These are phyloP conservation scores for Apiotrichum mycotoxinovorans DNA, from an alignment of 1,284 basidiomycete species.

Conservation along the genomic window DNA sequence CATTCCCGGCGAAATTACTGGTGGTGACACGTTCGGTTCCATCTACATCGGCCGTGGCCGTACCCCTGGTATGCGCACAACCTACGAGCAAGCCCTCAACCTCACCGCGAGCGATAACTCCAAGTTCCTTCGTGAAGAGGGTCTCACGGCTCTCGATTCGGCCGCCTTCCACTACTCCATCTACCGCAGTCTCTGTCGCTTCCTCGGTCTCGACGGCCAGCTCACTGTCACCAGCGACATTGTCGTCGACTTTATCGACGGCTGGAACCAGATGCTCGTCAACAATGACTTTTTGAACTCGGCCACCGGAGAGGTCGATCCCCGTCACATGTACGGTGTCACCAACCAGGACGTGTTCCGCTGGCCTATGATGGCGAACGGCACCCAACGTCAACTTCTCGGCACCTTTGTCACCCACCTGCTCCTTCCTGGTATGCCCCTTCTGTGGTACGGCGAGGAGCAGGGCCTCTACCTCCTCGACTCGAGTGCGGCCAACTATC, in stretches of 20 bases:
- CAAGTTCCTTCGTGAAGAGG: conserved; percentile 71
- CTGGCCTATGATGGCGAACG: conserved; percentile 81
- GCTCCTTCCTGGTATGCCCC: conserved; percentile 79
- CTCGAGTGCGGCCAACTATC: conserved; percentile 77
- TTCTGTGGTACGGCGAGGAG: conserved; percentile 85
- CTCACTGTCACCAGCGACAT: conserved; percentile 80
- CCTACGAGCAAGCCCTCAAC: conserved; percentile 61
- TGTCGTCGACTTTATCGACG: conserved; percentile 70
- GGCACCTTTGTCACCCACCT: conserved; percentile 72
- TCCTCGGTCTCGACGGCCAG: conserved; percentile 90
- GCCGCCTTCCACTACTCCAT: conserved; percentile 88
- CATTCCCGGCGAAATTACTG: conserved; percentile 89
- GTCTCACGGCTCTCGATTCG: conserved; percentile 64
- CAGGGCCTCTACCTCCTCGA: conserved; percentile 79
- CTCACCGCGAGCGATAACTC: conserved; percentile 58
- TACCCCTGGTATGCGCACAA: conserved; percentile 60
- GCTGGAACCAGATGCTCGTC: conserved; percentile 85
- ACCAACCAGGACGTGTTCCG: conserved; percentile 90
- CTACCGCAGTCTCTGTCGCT: conserved; percentile 75
- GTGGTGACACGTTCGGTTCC: conserved; percentile 82
- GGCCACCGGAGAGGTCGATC: conserved; percentile 64
- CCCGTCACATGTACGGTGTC: conserved; percentile 79
- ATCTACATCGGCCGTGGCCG: conserved; percentile 84
- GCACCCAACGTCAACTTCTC: conserved; percentile 68
- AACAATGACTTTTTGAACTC: conserved; percentile 80